Base-by-base conservation (phyloP, 148 eudicot species). In the Nyssa sinensis region DNA sequence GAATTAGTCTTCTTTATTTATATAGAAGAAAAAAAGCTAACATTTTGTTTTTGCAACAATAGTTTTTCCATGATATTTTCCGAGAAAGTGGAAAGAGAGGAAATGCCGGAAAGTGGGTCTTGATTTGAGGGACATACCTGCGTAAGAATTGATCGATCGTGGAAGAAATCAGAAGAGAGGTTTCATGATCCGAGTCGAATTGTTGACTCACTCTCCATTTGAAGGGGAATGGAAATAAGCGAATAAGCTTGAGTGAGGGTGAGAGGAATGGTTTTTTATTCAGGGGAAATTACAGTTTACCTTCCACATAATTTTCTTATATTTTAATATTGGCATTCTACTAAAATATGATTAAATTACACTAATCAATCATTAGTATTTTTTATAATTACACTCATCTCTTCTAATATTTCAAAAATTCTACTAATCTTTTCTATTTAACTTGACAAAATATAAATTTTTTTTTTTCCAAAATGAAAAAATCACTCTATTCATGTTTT, bases 1-100 rank as follows among this genome's bases (percentile, higher is more conserved):
- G 55, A 37, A 55, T 59, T 30, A 4, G 35, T 24, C 34, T 61
- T 61, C 39, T 60, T 70, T 16, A 23, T 35, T 71, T 59, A 55
- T 44, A 55, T 7, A 44, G 14, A n/a, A n/a, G n/a, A n/a, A n/a
- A 61, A 71, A 72, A 72, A 19, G 75, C 67, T 61, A 67, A 39
- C 37, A 61, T 24, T 62, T 47, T 59, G 67, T 55, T 55, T 17
- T 51, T 55, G 4, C 59, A 19, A 60, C n/a, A n/a, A 27, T 72
- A 28, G 27, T 61, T 24, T 59, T 60, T 24, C 44, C 66, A 39
- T 37, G n/a, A n/a, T 61, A 6, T 34, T 71, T 71, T 58, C 64
- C 51, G n/a, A n/a, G n/a, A n/a, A n/a, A n/a, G n/a, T n/a, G 5
- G 67, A 34, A 32, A 23, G 65, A 59, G 74, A 24, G n/a, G 49